Conservation (phyloP, 306 rosid genomes). For the Malus sieversii region DNA sequence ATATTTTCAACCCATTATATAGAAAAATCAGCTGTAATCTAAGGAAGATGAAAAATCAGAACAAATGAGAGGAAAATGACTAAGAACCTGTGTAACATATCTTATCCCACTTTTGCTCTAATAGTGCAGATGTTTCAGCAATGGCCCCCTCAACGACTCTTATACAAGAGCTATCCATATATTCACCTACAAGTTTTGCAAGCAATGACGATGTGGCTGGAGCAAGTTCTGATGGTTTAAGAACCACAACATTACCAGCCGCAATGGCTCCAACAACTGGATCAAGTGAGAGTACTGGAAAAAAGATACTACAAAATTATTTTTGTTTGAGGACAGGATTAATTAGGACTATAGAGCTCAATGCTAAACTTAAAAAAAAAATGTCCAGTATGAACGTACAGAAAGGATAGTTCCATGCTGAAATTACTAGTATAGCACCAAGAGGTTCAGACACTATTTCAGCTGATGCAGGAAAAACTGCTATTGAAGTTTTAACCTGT, state of each 20-base stretch:
- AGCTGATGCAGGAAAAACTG: constrained; percentile 87
- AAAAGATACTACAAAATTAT: constrained; percentile 13
- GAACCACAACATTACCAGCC: constrained; percentile 90
- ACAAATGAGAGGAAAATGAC: constrained; percentile 7
- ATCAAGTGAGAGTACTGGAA: constrained; percentile 79
- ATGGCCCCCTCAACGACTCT: constrained; percentile 87
- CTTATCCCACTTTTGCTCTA: constrained; percentile 99
- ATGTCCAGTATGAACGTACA: constrained; percentile 47
- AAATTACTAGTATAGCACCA: constrained; percentile 74
- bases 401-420: constrained; percentile 98
- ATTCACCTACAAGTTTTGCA: constrained; percentile 55
- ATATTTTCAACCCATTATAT: neutral
- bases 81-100: constrained; percentile 86
- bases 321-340: neutral
- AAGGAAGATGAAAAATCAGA: constrained; percentile 11
- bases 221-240: constrained; percentile 89
- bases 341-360: neutral
- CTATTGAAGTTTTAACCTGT: constrained; percentile 69
- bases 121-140: constrained; percentile 70
- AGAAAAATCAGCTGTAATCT: neutral
- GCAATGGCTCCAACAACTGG: constrained; percentile 98
- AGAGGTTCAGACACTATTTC: constrained; percentile 91
- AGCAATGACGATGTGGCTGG: constrained; percentile 87
- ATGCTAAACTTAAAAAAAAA: neutral
- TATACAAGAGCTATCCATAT: constrained; percentile 66